Conservation (phyloP, 2,329 filamentous ascomycete genomes). For the Fusarium acutatum region DNA sequence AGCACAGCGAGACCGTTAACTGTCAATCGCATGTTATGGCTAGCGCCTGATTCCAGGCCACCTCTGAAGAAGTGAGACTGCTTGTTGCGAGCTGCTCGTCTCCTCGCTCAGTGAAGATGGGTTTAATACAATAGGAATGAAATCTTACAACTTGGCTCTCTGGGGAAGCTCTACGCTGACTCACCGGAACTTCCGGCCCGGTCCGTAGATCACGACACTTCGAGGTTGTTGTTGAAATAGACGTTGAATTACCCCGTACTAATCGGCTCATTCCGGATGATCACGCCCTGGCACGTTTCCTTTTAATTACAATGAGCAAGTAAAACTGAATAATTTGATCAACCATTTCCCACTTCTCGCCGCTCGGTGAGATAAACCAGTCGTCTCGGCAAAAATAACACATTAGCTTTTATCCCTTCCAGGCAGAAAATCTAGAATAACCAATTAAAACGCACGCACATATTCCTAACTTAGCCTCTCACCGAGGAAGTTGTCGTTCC, state of each 20-base stretch:
- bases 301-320: neutral
- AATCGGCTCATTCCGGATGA: neutral
- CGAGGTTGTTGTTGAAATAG: neutral
- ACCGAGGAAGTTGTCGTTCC: neutral
- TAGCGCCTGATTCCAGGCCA: fast-evolving
- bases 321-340: no score
- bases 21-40: neutral
- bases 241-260: neutral
- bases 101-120: neutral
- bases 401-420: no score
- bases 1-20: neutral
- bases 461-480: neutral
- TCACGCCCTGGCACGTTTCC: neutral
- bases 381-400: no score
- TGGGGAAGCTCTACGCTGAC: neutral
- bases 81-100: fast-evolving
- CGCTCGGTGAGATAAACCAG: no score
- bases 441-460: neutral
- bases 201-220: neutral
- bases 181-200: neutral
- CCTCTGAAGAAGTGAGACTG: fast-evolving
- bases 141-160: neutral
- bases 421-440: no score
- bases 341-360: no score
- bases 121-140: neutral